A percentile compares a stretch with the other conserved stretches of the same genome.
Evolutionary conservation across 805 yeast genomes (phyloP).

Genomic region (Lachancea mirantina): DNA sequence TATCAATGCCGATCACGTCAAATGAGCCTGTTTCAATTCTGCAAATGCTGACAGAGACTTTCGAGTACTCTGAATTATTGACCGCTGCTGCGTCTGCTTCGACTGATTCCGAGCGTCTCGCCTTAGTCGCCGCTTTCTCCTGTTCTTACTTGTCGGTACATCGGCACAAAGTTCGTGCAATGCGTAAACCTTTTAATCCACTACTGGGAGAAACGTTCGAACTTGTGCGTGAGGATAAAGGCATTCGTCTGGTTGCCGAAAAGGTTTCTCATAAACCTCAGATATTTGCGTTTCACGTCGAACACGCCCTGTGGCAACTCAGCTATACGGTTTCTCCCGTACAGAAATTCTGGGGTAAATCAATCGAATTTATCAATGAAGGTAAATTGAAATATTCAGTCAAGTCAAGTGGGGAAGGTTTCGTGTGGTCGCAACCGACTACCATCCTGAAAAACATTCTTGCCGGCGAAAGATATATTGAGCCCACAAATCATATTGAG

Average conservation of each 20-base stretch:
- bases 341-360: constrained; percentile 94
- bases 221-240: constrained; percentile 74
- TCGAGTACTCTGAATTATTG: constrained; percentile 68
- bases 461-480: constrained; percentile 92
- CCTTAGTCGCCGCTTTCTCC: constrained; percentile 72
- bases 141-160: constrained; percentile 63
- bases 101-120: constrained; percentile 51
- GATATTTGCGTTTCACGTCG: constrained; percentile 74
- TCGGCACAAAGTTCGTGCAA: constrained; percentile 66
- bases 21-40: constrained; percentile 86
- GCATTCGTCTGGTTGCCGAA: constrained; percentile 69
- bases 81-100: constrained; percentile 48
- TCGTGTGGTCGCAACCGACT: constrained; percentile 77
- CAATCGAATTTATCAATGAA: constrained; percentile 70
- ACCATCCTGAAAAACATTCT: constrained; percentile 77
- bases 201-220: constrained; percentile 90
- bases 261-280: constrained; percentile 82
- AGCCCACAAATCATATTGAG: constrained; percentile 66
- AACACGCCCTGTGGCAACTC: constrained; percentile 63
- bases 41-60: constrained; percentile 70
- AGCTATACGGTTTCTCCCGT: constrained; percentile 61
- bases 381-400: constrained; percentile 59
- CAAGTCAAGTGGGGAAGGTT: constrained; percentile 55
- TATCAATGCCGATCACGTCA: constrained; percentile 89
- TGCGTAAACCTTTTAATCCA: constrained; percentile 92